Evolutionary conservation across 169 alveolate genomes (phyloP).

Genomic region (Eimeria acervulina): DNA sequence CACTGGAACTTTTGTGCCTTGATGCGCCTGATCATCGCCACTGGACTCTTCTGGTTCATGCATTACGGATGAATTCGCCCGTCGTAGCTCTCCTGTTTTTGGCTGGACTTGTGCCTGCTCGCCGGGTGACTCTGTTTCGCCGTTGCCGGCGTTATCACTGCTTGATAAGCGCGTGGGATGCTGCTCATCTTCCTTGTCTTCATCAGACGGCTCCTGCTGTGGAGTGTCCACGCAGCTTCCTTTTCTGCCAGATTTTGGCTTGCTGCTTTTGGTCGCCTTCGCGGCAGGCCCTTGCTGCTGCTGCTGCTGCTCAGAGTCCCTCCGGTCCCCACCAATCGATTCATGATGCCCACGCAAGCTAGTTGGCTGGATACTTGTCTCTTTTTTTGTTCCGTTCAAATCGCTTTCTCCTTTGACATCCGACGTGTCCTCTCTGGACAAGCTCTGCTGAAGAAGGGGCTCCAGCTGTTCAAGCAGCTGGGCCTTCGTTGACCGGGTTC

Average conservation of each 20-base stretch:
- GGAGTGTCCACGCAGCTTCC: not conserved
- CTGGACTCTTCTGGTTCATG: slow-evolving; percentile 17
- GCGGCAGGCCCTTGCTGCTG: slow-evolving; percentile 29
- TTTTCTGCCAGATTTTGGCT: not conserved
- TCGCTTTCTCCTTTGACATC: not conserved
- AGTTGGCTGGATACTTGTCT: not conserved
- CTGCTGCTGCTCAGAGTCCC: slow-evolving; percentile 20
- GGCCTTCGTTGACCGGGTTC: slow-evolving; percentile 22
- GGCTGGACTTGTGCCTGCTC: not conserved
- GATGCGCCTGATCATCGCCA: not conserved
- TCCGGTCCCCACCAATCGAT: not conserved
- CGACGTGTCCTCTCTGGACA: not conserved
- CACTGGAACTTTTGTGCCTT: not conserved
- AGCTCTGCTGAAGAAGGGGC: slow-evolving; percentile 41
- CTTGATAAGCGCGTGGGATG: not conserved
- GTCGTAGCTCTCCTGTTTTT: not conserved
- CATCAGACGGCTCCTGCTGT: not conserved
- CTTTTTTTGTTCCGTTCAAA: not conserved
- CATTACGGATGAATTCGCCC: slow-evolving; percentile 3
- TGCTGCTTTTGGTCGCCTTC: not conserved
- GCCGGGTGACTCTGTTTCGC: not conserved
- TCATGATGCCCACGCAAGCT: not conserved
- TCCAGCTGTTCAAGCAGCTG: slow-evolving; percentile 66
- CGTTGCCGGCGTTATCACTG: not conserved
- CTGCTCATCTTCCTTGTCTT: not conserved